Conservation (phyloP, 2,329 filamentous ascomycete species). For the Xylogone sp. region DNA sequence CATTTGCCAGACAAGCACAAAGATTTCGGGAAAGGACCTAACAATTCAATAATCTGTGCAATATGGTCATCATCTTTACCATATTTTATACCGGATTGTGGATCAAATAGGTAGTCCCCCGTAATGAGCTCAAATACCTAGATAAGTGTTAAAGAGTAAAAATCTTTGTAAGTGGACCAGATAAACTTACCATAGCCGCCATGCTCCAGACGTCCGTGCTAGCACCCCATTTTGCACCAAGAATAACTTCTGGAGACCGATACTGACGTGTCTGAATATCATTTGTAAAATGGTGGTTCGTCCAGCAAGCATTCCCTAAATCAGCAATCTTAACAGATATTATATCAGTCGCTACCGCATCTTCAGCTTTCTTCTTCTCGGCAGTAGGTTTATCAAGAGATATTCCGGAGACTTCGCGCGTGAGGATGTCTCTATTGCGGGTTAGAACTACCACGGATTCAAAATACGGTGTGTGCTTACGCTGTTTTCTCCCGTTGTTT, state of each 20-base stretch:
- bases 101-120: conserved; percentile 97
- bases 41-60: conserved; percentile 94
- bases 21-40: conserved; percentile 89
- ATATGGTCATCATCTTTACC: conserved; percentile 99
- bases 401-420: conserved; percentile 91
- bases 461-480: conserved; percentile 51
- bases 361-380: conserved; percentile 61
- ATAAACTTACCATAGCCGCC: conserved; percentile 85
- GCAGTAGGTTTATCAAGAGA: conserved; percentile 73
- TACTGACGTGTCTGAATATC: conserved; percentile 99
- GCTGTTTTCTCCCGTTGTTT: conserved; percentile 89
- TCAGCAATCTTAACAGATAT: conserved; percentile 99
- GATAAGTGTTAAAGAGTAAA: neutral
- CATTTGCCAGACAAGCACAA: conserved; percentile 92
- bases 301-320: conserved; percentile 97
- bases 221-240: conserved; percentile 97
- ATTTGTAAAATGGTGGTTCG: conserved; percentile 97
- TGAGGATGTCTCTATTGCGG: conserved; percentile 71
- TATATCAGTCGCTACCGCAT: conserved; percentile 43
- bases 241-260: conserved; percentile 91
- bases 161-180: neutral
- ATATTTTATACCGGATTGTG: conserved; percentile 97
- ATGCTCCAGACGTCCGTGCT: conserved; percentile 99
- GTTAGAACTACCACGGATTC: conserved; percentile 3
- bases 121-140: conserved; percentile 97